Evolutionary conservation across 306 rosid species (phyloP), one percentile per base, ranked within the genome.

Genomic region (Dryas octopetala): DNA sequence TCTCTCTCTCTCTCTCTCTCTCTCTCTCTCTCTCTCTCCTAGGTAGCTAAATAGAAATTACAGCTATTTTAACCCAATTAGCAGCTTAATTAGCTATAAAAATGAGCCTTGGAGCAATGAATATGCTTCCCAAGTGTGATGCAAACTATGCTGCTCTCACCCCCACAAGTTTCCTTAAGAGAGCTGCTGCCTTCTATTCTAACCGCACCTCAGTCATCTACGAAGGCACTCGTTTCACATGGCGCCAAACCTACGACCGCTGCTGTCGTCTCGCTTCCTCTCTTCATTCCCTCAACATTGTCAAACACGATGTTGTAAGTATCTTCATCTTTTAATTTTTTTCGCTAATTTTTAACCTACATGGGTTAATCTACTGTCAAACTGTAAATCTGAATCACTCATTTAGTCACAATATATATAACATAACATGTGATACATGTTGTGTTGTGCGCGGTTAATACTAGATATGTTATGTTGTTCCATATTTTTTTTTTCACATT

Each of bases 221-320:
- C 9, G 93, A 88, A 23, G 78, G 80, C n/a, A 81, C 89, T 32
- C 68, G 83, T 9, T 94, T 94, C 85, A 94, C 95, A 0, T 94
- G 98, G 98, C 28, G 70, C 40, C 91, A 90, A 19, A 94, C 98
- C 19, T 86, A 83, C 49, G 74, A 89, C 0, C 97, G 98, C 3
- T 94, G 98, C 62, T 74, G 84, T 63, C 89, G 95, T 47, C 95
- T 94, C 6, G 98, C 98, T 40, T 90, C 80, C 79, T 83, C 96
- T n/a, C 97, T 94, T 38, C 84, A 83, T 0, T 68, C 91, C 9
- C 97, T 94, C 79, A 81, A 86, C 71, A 5, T 94, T 51, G 59
- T 74, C 46, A 85, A 41, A 40, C 83, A 87, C 16, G 83, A 90
- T 61, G 95, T 94, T 9, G 98, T 93, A 86, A 76, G 98, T 19